phyloP scores from a whole-genome alignment of 768 basidiomycete genomes.

The Suillus ampliporus region DNA sequence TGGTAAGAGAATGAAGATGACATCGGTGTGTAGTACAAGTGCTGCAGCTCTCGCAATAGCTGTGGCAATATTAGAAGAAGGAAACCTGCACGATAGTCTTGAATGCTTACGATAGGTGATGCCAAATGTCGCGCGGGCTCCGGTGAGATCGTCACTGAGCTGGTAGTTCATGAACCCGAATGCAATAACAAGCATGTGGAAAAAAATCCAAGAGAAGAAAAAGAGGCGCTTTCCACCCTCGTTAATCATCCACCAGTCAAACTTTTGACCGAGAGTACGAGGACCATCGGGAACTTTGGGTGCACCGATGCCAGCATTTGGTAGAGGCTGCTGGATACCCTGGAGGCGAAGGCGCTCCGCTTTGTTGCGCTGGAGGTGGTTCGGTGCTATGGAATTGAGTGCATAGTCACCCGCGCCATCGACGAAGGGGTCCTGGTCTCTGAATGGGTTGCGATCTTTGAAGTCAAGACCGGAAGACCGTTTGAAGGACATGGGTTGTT shows the following conservation, averaged over 20 bases:
- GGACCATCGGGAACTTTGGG: conserved; percentile 42
- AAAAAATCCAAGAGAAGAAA: conserved; percentile 79
- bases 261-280: conserved; percentile 48
- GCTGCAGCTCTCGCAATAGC: conserved; percentile 90
- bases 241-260: conserved; percentile 91
- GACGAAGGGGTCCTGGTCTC: conserved; percentile 56
- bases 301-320: conserved; percentile 30
- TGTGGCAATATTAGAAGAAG: conserved; percentile 32
- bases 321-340: conserved; percentile 74
- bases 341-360: conserved; percentile 84
- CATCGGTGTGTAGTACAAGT: conserved; percentile 88
- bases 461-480: conserved; percentile 73
- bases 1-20: conserved; percentile 92
- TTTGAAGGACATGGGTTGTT: conserved; percentile 40
- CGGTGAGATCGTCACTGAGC: conserved; percentile 74
- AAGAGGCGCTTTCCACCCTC: conserved; percentile 84
- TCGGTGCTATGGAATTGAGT: conserved; percentile 27
- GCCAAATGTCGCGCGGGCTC: conserved; percentile 75
- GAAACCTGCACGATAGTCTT: neutral
- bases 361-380: conserved; percentile 81
- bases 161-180: conserved; percentile 82
- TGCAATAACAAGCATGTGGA: conserved; percentile 77
- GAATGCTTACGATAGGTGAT: conserved; percentile 70
- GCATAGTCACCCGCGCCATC: conserved; percentile 39
- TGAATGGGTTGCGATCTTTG: conserved; percentile 55